Base-by-base conservation (phyloP, 371 early-diverging fungal species). In the Saksenaea oblongispora region DNA sequence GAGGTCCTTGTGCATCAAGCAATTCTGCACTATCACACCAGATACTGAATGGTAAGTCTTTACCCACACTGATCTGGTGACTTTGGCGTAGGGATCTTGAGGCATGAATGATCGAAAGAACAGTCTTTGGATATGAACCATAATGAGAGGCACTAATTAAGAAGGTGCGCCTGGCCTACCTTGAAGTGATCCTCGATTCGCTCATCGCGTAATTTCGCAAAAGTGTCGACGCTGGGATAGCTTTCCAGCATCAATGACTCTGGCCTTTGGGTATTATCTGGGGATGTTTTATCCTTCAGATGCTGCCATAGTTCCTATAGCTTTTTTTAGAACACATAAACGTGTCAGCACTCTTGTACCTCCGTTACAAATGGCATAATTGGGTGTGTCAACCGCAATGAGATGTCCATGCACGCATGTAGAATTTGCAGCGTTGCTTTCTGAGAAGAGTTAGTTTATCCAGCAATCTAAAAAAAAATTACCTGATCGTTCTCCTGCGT, bases 311-410 rank as follows among this genome's bases (percentile, higher is more conserved):
- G 55, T 80, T 88, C 87, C 87, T 88, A 63, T 26, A 15, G 11
- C 22, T 34, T 55, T 34, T 57, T 18, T 0, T 55, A 28, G 8
- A 8, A 26, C 14, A 14, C 26, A 34, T 27, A n/a, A n/a, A n/a
- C n/a, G n/a, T n/a, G n/a, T n/a, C n/a, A n/a, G n/a, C n/a, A n/a
- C n/a, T n/a, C n/a, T 51, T 88, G 67, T 83, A 96, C 99, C 85
- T 99, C 99, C 11, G 99, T 96, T 3, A 99, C 83, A 80, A 97
- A 99, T 11, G 99, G 99, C 97, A 99, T 98, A 71, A 98, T 93
- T 11, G 99, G 98, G 79, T 98, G 98, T 34, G 98, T 78, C 58
- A 98, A 74, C 56, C 91, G 85, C 59, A 99, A 67, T 8, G 94
- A 93, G 18, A 85, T 78, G 44, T 96, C 95, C 73, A 97, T 83